Conservation (phyloP, 495 filamentous ascomycete species). For the Apodospora peruviana region DNA sequence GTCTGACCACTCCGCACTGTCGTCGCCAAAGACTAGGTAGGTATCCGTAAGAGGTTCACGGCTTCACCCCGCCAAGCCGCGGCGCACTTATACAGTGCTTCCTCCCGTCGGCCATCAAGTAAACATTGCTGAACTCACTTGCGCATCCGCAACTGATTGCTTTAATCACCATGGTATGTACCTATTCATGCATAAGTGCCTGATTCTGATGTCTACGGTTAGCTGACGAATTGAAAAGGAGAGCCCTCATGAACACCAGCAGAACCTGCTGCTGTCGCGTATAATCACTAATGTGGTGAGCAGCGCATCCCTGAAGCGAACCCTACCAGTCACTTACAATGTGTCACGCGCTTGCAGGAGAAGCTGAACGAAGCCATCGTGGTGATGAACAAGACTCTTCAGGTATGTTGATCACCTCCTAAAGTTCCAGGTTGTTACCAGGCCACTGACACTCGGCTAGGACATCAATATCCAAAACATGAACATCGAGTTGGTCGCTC, state of each 20-base stretch:
- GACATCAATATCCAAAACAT: slow-evolving; percentile 98
- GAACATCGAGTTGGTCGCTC: slow-evolving; percentile 94
- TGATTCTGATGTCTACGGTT: neutral
- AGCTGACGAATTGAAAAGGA: slow-evolving; percentile 50
- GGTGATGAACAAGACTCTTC: slow-evolving; percentile 84
- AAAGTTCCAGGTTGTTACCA: neutral
- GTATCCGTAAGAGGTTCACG: no score
- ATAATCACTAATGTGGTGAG: slow-evolving; percentile 95
- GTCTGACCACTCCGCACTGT: slow-evolving; percentile 19
- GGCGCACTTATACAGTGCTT: no score
- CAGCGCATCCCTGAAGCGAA: no score
- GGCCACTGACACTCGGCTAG: slow-evolving; percentile 39
- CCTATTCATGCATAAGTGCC: neutral
- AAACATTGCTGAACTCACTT: no score
- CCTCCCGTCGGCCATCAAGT: no score
- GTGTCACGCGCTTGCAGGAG: slow-evolving; percentile 66
- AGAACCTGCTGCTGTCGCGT: slow-evolving; percentile 83
- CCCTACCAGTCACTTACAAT: no score
- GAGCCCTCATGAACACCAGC: slow-evolving; percentile 95
- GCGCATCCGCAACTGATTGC: no score
- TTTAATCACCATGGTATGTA: no score
- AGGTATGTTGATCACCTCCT: slow-evolving; percentile 45
- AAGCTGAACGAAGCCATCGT: slow-evolving; percentile 95
- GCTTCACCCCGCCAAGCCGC: no score
- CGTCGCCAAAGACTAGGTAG: no score